Percentiles rank a stretch among this genome's conserved stretches.
phyloP scores from a whole-genome alignment of 192 early-diverging fungal genomes.

The Phycomyces blakesleeanus region DNA sequence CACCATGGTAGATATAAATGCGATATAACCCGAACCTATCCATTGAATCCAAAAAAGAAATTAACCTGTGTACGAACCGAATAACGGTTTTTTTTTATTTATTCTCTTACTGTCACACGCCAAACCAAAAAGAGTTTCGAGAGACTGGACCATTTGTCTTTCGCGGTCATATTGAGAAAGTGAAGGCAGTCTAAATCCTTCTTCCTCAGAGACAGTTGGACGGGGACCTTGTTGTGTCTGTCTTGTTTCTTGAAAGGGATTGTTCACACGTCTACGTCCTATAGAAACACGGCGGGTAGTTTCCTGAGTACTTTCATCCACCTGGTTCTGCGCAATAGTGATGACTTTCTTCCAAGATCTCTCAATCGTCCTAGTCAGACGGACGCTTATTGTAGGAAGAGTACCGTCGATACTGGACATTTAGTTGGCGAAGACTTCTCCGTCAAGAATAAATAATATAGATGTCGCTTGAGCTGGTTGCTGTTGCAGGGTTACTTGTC shows the following conservation, averaged over 20 bases:
- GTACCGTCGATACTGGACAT: too few species aligned
- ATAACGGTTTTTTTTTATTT: not conserved
- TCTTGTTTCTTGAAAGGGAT: not conserved
- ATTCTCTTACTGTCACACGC: slow-evolving; percentile 10
- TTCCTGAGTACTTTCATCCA: slow-evolving; percentile 9
- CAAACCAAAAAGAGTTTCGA: slow-evolving; percentile 17
- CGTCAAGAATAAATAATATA: too few species aligned
- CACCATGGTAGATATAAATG: slow-evolving; percentile 21
- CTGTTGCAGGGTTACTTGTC: too few species aligned
- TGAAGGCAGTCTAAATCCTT: not conserved
- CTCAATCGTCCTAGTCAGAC: not conserved
- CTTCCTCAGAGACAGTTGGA: not conserved
- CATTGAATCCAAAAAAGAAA: not conserved
- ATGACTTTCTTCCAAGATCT: slow-evolving; percentile 12
- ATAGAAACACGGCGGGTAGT: not conserved
- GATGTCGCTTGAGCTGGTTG: too few species aligned
- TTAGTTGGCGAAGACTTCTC: too few species aligned
- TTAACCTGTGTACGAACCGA: not conserved
- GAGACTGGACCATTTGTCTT: slow-evolving; percentile 17
- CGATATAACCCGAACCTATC: slow-evolving; percentile 25
- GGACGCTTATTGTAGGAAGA: not conserved
- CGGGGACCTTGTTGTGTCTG: not conserved
- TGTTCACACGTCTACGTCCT: too few species aligned
- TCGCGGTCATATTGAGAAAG: slow-evolving; percentile 13
- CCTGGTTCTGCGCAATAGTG: slow-evolving; percentile 14